A percentile compares a stretch with the other conserved stretches of the same genome.
phyloP scores from a whole-genome alignment of 169 alveolate species.

The Perkinsus marinus region DNA sequence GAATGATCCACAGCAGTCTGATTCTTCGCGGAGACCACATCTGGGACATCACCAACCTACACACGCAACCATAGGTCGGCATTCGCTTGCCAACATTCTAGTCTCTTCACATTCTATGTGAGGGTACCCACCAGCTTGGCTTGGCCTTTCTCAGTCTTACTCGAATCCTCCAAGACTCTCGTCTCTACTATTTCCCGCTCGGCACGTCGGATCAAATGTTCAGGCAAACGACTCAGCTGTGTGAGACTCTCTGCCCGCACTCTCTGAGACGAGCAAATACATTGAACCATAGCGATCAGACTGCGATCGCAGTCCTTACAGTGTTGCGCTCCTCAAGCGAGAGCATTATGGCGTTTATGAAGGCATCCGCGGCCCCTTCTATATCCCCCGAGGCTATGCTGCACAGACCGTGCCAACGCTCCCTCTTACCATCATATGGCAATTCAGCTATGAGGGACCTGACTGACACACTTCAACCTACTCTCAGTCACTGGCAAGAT shows the following conservation, averaged over 20 bases:
- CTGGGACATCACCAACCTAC: background rate
- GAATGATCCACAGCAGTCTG: background rate
- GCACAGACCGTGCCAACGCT: background rate
- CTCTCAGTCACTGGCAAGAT: background rate
- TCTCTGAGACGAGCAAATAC: background rate
- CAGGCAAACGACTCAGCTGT: background rate
- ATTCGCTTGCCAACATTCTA: background rate
- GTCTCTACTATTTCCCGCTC: background rate
- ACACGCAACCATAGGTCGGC: background rate
- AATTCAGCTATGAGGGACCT: background rate
- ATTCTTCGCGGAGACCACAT: background rate
- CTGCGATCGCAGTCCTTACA: background rate
- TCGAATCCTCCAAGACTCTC: background rate
- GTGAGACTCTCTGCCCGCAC: background rate
- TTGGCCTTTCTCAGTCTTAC: background rate
- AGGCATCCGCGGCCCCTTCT: background rate
- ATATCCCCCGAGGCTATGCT: background rate
- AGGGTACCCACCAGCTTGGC: background rate
- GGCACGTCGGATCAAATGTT: background rate
- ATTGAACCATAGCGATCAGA: background rate
- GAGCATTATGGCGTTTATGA: background rate
- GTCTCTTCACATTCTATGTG: no score
- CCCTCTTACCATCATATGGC: background rate
- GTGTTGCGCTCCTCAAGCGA: background rate
- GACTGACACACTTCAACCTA: background rate